Evolutionary conservation across 2,329 filamentous ascomycete species (phyloP).

Genomic region (Penicillium sp.): DNA sequence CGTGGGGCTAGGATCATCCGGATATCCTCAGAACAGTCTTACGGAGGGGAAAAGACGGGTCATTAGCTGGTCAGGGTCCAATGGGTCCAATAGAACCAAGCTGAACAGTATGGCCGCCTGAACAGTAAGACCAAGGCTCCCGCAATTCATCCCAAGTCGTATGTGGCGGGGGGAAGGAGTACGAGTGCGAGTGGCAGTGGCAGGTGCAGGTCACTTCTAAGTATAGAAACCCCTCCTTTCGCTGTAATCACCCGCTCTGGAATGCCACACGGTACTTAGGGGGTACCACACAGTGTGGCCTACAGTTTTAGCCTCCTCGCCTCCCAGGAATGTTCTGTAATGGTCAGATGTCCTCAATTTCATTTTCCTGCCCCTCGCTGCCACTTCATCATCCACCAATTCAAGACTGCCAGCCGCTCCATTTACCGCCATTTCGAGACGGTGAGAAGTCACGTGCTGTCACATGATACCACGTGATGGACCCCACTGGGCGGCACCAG

Average conservation of each 20-base stretch:
- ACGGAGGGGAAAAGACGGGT: neutral
- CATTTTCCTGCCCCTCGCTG: neutral
- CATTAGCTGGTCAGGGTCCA: neutral
- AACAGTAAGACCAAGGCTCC: conserved; percentile 3
- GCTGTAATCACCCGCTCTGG: neutral
- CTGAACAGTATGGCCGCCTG: neutral
- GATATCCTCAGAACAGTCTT: neutral
- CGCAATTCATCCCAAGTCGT: conserved; percentile 3
- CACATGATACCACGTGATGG: conserved; percentile 20
- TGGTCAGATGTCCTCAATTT: neutral
- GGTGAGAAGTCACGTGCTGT: conserved; percentile 16
- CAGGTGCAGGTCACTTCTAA: conserved; percentile 18
- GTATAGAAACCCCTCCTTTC: conserved; percentile 21
- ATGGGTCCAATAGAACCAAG: neutral
- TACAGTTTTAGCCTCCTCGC: neutral
- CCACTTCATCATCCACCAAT: neutral
- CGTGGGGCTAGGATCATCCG: neutral
- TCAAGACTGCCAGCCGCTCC: neutral
- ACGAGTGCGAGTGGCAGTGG: neutral
- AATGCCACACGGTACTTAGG: conserved; percentile 3
- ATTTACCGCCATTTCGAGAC: conserved; percentile 14
- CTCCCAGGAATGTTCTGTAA: neutral
- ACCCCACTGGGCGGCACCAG: conserved; percentile 29
- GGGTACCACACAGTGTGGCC: neutral
- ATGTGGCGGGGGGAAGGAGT: conserved; percentile 15